Base-by-base conservation (phyloP, 192 early-diverging fungal species). In the Umbelopsis isabellina region DNA sequence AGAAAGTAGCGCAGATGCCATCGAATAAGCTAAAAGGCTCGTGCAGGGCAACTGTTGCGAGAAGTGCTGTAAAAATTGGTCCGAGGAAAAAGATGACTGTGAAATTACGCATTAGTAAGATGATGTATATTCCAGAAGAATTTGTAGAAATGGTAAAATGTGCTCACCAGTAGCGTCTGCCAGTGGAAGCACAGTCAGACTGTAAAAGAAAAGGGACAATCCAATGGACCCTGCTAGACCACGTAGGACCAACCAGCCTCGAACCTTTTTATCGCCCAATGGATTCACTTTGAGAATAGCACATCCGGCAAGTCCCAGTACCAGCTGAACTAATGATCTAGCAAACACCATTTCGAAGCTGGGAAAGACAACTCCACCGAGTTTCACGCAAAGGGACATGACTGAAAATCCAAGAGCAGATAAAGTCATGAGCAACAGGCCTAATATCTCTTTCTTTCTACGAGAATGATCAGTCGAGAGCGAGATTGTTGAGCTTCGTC, bases 371-470 rank as follows among this genome's bases (percentile, higher is more conserved):
- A 80, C 50, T 10, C 86, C 82, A 11, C 86, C 80, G 15, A 91
- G 66, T 53, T 91, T 92, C 72, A 93, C 91, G 46, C 87, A 85
- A 0, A 90, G 80, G 3, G 91, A 91, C 87, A 91, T 93, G 65
- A 83, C 72, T 0, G 87, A 86, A 75, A 94, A 92, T 4, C 85
- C 87, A 0, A 92, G 74, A 0, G 92, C 91, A 6, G 92, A 94
- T 5, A 84, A 49, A 4, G 87, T 85, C 92, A 91, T 91, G 65
- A 84, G 77, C 33, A 79, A 50, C 30, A 86, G 64, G 1, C 85
- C 85, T 0, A 46, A 65, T 20, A 79, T 71, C 65, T 86, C 83
- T 49, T 76, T 76, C n/a, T 73, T 70, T 18, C 75, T 67, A 4
- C 71, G 75, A 8, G 44, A 27, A 10, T 15, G 66, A 10, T 72